These are phyloP conservation scores for Alternaria solani DNA, from an alignment of 2,329 filamentous ascomycete genomes.

Conservation along the genomic window DNA sequence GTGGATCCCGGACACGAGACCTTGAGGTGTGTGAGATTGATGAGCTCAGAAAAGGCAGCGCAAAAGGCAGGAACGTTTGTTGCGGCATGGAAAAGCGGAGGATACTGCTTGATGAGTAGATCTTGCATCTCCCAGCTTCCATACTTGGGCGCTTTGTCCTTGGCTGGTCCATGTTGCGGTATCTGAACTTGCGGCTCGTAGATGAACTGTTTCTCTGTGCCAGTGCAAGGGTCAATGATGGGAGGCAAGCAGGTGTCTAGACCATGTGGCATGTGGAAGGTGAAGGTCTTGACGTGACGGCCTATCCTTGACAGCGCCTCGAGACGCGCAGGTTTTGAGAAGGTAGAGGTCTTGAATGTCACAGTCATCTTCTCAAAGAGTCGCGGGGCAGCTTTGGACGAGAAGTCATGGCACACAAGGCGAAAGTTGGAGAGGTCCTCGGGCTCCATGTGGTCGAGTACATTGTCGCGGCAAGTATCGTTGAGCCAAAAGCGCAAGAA, in stretches of 20 bases:
- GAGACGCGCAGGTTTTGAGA: conserved; percentile 76
- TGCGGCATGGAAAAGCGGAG: conserved; percentile 86
- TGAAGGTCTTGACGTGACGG: conserved; percentile 78
- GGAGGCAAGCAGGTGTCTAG: conserved; percentile 83
- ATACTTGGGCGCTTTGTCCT: conserved; percentile 75
- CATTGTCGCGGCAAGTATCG: conserved; percentile 56
- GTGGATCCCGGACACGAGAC: conserved; percentile 79
- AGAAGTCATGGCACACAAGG: conserved; percentile 73
- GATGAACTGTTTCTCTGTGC: conserved; percentile 79
- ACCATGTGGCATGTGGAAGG: conserved; percentile 78
- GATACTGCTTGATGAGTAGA: conserved; percentile 84
- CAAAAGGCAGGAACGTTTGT: conserved; percentile 89
- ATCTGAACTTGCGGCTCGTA: conserved; percentile 76
- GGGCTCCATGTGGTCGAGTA: conserved; percentile 53
- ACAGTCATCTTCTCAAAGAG: conserved; percentile 74
- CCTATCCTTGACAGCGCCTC: conserved; percentile 80
- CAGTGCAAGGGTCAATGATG: conserved; percentile 79
- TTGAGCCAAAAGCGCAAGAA: conserved; percentile 61
- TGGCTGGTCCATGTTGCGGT: conserved; percentile 64
- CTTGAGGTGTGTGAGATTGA: conserved; percentile 75
- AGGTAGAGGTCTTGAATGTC: conserved; percentile 76
- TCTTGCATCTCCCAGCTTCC: conserved; percentile 80
- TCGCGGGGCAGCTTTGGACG: conserved; percentile 71
- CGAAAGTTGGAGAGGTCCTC: conserved; percentile 62
- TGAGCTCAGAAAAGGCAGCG: conserved; percentile 72